Percentiles rank a stretch among this genome's conserved stretches.
Evolutionary conservation across 106 monocot genomes (phyloP).

Genomic region (Narthecium ossifragum): DNA sequence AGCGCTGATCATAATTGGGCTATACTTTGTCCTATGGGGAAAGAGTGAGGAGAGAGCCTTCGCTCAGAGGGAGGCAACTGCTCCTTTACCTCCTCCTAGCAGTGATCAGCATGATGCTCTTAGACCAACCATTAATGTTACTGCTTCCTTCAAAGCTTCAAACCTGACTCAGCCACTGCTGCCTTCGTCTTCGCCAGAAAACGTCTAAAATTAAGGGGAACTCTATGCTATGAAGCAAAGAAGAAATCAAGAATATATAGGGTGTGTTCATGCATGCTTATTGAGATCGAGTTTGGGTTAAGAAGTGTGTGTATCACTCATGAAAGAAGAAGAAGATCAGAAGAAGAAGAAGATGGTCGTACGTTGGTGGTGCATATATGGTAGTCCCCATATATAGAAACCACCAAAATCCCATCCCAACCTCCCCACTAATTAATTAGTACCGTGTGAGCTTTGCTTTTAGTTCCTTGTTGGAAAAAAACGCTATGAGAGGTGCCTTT

Average conservation of each 20-base stretch:
- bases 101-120: constrained; percentile 10
- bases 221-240: background rate
- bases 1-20: constrained; percentile 61
- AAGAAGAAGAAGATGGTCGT: background rate
- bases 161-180: constrained; percentile 68
- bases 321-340: background rate
- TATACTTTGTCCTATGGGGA: constrained; percentile 89
- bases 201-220: constrained; percentile 19
- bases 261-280: too few species aligned
- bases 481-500: background rate
- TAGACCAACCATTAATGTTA: constrained; percentile 5
- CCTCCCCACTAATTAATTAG: constrained; percentile 2
- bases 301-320: too few species aligned
- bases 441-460: background rate
- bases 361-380: background rate
- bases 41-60: constrained; percentile 77
- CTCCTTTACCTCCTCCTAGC: background rate
- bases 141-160: constrained; percentile 35
- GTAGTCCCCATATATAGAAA: too few species aligned
- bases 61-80: constrained; percentile 42
- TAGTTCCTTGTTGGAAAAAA: constrained; percentile 3
- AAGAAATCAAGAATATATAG: background rate
- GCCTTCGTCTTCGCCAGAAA: constrained; percentile 37
- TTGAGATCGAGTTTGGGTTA: too few species aligned
- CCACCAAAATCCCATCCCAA: too few species aligned